Conservation (phyloP, 768 basidiomycete species). For the Amanita phalloides region DNA sequence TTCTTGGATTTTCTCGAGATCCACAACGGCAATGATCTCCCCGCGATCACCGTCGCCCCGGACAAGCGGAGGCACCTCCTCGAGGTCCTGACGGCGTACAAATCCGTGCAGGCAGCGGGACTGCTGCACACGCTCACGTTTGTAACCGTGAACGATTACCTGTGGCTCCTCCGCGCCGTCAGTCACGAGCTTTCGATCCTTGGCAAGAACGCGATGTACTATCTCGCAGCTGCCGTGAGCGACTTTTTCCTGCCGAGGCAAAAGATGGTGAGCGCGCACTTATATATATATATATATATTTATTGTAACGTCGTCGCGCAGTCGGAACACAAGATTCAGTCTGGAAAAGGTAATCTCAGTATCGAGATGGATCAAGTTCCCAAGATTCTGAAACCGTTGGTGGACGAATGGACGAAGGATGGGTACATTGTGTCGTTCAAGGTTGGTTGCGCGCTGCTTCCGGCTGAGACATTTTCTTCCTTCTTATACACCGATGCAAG, state of each 20-base stretch:
- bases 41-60: conserved; percentile 55
- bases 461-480: background rate
- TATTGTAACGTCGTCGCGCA: conserved; percentile 16
- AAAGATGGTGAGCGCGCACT: conserved; percentile 51
- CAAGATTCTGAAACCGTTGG: conserved; percentile 88
- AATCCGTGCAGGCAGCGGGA: conserved; percentile 63
- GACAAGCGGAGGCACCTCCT: conserved; percentile 57
- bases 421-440: conserved; percentile 98
- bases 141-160: conserved; percentile 92
- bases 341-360: conserved; percentile 83
- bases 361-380: conserved; percentile 99
- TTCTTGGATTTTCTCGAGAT: conserved; percentile 94
- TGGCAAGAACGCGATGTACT: conserved; percentile 76
- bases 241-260: conserved; percentile 95
- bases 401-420: conserved; percentile 85
- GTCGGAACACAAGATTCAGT: conserved; percentile 99
- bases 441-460: conserved; percentile 30
- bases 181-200: conserved; percentile 67
- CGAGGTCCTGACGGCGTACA: conserved; percentile 68
- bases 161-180: conserved; percentile 81
- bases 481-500: conserved; percentile 25
- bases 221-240: conserved; percentile 95
- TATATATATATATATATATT: too few species aligned
- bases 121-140: conserved; percentile 81
- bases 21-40: conserved; percentile 17